Percentiles rank a stretch among this genome's conserved stretches.
Conservation (phyloP, 352 stramenopile genomes). For the Phytophthora cryptogea region DNA sequence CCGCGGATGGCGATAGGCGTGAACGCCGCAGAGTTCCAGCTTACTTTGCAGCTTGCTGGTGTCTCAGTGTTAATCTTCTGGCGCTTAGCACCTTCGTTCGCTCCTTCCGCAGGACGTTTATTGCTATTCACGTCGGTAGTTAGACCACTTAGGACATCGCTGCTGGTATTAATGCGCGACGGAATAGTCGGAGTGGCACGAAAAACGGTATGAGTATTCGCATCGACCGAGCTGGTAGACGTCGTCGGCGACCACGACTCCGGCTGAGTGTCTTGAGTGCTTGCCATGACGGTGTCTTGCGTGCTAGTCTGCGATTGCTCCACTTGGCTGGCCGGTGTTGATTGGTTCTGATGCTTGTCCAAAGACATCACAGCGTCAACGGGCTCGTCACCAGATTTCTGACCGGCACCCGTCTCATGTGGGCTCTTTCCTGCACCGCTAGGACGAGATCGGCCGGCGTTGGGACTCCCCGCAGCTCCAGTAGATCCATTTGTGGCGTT, state of each 20-base stretch:
- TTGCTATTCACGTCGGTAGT: slow-evolving; percentile 21
- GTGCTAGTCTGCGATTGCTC: slow-evolving; percentile 18
- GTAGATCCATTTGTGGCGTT: not conserved
- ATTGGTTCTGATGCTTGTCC: slow-evolving; percentile 10
- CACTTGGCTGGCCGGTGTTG: not conserved
- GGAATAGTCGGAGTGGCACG: slow-evolving; percentile 2
- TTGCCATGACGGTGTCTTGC: slow-evolving; percentile 11
- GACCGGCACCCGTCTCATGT: slow-evolving; percentile 12
- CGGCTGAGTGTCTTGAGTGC: slow-evolving; percentile 20
- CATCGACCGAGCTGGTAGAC: slow-evolving; percentile 3
- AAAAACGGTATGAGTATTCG: not conserved
- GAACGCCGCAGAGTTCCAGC: slow-evolving; percentile 8
- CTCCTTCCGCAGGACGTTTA: slow-evolving; percentile 17
- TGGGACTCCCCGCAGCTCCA: not conserved
- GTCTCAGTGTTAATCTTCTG: slow-evolving; percentile 24
- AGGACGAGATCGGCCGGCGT: slow-evolving; percentile 1
- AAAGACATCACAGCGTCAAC: slow-evolving; percentile 14
- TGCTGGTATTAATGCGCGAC: not conserved
- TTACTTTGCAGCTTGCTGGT: too few relatives aligned
- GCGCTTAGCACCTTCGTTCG: slow-evolving; percentile 19
- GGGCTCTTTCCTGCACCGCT: slow-evolving; percentile 26
- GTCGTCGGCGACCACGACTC: slow-evolving; percentile 18
- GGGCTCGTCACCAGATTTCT: slow-evolving; percentile 4
- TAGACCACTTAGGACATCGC: not conserved
- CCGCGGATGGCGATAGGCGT: slow-evolving; percentile 18